Evolutionary conservation across 2,329 filamentous ascomycete genomes (phyloP), one percentile per base, ranked within the genome.

Genomic region (Sporothrix dimorphospora): DNA sequence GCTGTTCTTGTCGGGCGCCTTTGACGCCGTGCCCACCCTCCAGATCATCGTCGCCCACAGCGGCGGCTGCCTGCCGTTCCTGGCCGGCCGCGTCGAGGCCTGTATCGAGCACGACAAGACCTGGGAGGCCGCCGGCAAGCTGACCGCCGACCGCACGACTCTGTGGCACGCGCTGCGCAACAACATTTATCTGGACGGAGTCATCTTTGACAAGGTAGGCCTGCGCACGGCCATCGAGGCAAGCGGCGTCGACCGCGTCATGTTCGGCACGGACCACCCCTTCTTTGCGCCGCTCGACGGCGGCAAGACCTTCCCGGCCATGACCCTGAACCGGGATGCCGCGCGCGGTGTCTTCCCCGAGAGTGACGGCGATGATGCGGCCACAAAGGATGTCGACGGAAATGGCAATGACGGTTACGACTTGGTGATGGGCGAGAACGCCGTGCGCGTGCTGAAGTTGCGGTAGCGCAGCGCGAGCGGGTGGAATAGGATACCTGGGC

Each of bases 121-220:
- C 78, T 85, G 95, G 49, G 87, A 90, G 70, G 83, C 85, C 0
- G 86, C 89, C 73, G 90, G 90, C 8, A 89, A 86, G 77, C 81
- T 85, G 1, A 49, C 68, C 7, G 80, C 84, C n/a, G 77, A 75
- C 1, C 81, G 89, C 72, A 75, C 85, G 77, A 83, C 83, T 14
- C 77, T 85, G 73, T 88, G 82, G 87, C 79, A 83, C 83, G 83
- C 81, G 3, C 82, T 90, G n/a, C 82, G 82, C 75, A 89, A 89
- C 74, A 94, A 96, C 80, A 88, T 96, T 63, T 94, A 93, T 78
- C 86, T 97, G 1, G 93, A 96, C 81, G 93, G 93, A 0, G 93
- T 95, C 14, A 87, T 94, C 9, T 92, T 94, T 79, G 92, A 91
- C 0, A 88, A 91, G 53, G 87, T 91, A 12, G 91, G 90, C 0